These are phyloP conservation scores for Ophiostoma sp. DNA, from an alignment of 2,329 filamentous ascomycete species.

Conservation along the genomic window DNA sequence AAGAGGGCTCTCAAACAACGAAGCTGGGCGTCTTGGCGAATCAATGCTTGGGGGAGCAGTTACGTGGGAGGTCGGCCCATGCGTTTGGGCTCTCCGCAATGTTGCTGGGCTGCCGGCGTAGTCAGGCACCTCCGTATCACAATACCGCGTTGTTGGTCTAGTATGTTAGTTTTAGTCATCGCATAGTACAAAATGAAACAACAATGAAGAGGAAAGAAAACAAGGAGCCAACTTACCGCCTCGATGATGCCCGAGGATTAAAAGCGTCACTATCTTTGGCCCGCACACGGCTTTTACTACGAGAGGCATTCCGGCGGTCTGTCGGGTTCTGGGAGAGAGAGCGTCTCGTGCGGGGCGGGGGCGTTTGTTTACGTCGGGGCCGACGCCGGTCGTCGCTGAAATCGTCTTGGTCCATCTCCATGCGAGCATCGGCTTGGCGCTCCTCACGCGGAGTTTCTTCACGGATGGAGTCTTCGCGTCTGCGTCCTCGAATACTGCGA, in stretches of 20 bases:
- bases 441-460: constrained; percentile 20
- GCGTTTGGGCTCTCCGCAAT: constrained; percentile 33
- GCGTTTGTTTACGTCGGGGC: constrained; percentile 19
- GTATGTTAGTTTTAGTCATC: background rate
- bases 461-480: constrained; percentile 21
- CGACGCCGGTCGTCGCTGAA: constrained; percentile 20
- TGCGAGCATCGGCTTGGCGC: constrained; percentile 16
- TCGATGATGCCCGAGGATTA: constrained; percentile 20
- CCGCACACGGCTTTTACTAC: constrained; percentile 23
- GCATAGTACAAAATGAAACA: constrained; percentile 3
- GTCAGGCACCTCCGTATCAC: constrained; percentile 24
- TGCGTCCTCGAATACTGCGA: constrained; percentile 20
- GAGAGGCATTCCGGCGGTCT: constrained; percentile 18
- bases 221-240: constrained; percentile 20
- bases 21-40: constrained; percentile 35
- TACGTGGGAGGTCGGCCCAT: constrained; percentile 32
- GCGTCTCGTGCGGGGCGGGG: constrained; percentile 25
- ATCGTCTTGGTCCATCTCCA: constrained; percentile 19
- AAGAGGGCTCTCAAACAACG: constrained; percentile 34
- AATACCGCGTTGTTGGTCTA: constrained; percentile 26
- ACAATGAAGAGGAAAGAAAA: background rate
- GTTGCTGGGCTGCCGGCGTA: constrained; percentile 17
- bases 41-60: constrained; percentile 36
- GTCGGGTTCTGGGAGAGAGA: constrained; percentile 30
- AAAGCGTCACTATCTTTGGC: constrained; percentile 21